phyloP scores from a whole-genome alignment of 2,329 filamentous ascomycete genomes.

The Nannizziopsis arthrosporioides region DNA sequence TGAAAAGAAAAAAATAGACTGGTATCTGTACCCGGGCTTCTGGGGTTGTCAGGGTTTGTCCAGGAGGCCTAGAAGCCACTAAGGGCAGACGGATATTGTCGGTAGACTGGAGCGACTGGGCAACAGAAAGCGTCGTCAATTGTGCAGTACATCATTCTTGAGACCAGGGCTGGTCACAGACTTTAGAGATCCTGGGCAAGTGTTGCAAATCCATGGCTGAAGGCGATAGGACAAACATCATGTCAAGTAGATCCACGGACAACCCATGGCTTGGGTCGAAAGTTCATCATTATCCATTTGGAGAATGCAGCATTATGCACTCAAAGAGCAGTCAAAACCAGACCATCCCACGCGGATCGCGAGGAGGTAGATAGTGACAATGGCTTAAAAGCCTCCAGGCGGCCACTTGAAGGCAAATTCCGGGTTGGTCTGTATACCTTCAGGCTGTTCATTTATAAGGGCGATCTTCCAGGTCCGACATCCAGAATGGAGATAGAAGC shows the following conservation, averaged over 20 bases:
- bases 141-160: conserved; percentile 7
- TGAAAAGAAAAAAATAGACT: neutral
- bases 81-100: neutral
- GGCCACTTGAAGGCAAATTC: neutral
- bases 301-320: conserved; percentile 30
- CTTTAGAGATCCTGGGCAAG: conserved; percentile 3
- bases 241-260: conserved; percentile 10
- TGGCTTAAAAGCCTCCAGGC: conserved; percentile 15
- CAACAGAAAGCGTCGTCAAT: conserved; percentile 1
- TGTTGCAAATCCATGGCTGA: neutral
- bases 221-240: neutral
- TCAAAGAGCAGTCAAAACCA: conserved; percentile 24
- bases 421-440: conserved; percentile 19
- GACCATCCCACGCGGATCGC: conserved; percentile 23
- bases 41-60: neutral
- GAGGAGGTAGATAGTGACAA: conserved; percentile 20
- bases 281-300: conserved; percentile 8
- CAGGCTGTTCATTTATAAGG: conserved; percentile 4
- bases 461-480: neutral
- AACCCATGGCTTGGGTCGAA: conserved; percentile 11
- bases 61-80: neutral
- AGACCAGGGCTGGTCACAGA: neutral
- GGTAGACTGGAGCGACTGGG: neutral
- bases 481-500: neutral
- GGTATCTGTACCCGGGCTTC: neutral